Evolutionary conservation across 768 basidiomycete genomes (phyloP), one percentile per base, ranked within the genome.

Genomic region (Termitomyces sp.): DNA sequence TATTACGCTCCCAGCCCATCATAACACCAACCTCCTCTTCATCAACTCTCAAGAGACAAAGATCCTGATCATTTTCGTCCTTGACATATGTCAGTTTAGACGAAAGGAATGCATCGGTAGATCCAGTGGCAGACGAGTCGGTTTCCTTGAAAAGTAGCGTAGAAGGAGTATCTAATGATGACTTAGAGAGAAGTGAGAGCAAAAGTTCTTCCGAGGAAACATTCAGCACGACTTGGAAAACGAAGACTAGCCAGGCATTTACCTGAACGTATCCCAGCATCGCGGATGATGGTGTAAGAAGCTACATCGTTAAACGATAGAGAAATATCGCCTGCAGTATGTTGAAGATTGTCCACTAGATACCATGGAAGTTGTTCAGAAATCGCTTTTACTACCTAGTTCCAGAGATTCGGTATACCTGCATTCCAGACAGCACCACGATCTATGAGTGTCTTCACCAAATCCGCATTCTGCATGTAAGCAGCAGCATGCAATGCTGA

Each of bases 1-100:
- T 91, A 8, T 73, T 79, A 45, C 73, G 72, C 70, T 99, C 97
- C 97, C 97, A 99, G 1, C 94, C 93, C 97, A 99, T 99, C 97
- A 99, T 99, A 5, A 99, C 96, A 12, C 94, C 93, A n/a, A 95
- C 82, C 57, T 94, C 88, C 61, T 87, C 86, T 30, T 83, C 84
- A 14, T 76, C 80, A 2, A 80, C 75, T 57, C 78, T 72, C 52
- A 92, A 66, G 50, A 91, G 71, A 59, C 94, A 97, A 21, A 97
- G 81, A 50, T 93, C 88, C 68, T 94, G 92, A 1, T 89, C 92
- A 37, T 80, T 69, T 33, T 78, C 74, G 66, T 96, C 94, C 35
- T 71, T 76, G 10, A 76, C 79, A 70, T 84, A 98, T 38, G 76
- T 75, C 41, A 98, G 73, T 52, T 73, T 78, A 2, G 91, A 88